Percentiles rank a stretch among this genome's conserved stretches.
These are phyloP conservation scores for Pseudogymnoascus sp. DNA, from an alignment of 2,329 filamentous ascomycete genomes.

Conservation along the genomic window DNA sequence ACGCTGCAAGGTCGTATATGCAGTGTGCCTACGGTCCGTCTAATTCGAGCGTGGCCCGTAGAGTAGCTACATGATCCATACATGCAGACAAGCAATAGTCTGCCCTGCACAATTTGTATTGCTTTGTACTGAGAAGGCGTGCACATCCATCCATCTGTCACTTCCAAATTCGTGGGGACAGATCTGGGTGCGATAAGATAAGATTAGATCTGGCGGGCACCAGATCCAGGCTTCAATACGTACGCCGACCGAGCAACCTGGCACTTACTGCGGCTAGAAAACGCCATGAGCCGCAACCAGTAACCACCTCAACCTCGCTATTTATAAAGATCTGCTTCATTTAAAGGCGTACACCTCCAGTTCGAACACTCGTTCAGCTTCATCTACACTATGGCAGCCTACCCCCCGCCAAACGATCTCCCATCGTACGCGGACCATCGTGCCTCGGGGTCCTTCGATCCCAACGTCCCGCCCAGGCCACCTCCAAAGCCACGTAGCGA, in stretches of 20 bases:
- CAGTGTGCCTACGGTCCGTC: not conserved
- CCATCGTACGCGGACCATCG: slow-evolving; percentile 14
- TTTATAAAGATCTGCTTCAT: not conserved
- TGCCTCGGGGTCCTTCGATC: slow-evolving; percentile 32
- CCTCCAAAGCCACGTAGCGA: slow-evolving; percentile 66
- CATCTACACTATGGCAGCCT: not conserved
- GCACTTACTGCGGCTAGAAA: not conserved
- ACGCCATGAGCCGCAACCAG: not conserved
- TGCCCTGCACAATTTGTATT: not conserved
- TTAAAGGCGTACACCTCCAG: not conserved
- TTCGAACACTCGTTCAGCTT: not conserved
- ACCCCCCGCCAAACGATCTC: slow-evolving; percentile 14
- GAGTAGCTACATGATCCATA: not conserved
- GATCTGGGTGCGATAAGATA: not conserved
- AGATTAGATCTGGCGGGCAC: not conserved
- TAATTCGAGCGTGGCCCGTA: not conserved
- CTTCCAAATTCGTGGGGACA: not conserved
- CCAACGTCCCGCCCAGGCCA: slow-evolving; percentile 55
- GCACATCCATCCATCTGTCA: not conserved
- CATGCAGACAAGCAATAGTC: not conserved
- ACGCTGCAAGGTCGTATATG: not conserved
- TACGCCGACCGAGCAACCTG: not conserved
- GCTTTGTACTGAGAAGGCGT: not conserved
- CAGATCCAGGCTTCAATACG: not conserved
- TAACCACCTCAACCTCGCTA: not conserved